These are phyloP conservation scores for Trichophyton schoenleinii DNA, from an alignment of 2,329 filamentous ascomycete genomes.

Conservation along the genomic window DNA sequence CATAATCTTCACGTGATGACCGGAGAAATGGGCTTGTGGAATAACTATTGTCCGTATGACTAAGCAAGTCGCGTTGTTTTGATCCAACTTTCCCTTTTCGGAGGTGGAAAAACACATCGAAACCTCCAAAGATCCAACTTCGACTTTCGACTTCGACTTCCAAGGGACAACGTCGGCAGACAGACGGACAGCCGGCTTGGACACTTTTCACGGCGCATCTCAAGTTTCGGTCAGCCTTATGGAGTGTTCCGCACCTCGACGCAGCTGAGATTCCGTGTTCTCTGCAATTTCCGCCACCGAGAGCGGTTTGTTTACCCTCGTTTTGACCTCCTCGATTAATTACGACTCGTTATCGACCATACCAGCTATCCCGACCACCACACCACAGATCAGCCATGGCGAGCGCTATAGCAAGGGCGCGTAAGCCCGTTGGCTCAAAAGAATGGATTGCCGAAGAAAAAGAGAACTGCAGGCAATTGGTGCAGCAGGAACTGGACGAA, in stretches of 20 bases:
- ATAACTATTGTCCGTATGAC: background rate
- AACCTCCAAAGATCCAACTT: background rate
- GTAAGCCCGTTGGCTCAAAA: slow-evolving; percentile 58
- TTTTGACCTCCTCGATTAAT: background rate
- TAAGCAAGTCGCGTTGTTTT: background rate
- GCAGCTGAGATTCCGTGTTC: background rate
- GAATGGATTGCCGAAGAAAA: slow-evolving; percentile 81
- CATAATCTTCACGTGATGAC: background rate
- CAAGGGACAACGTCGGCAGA: background rate
- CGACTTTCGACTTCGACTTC: background rate
- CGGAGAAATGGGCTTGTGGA: background rate
- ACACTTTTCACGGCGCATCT: too few relatives aligned
- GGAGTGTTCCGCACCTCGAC: background rate
- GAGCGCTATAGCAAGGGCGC: slow-evolving; percentile 25
- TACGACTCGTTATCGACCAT: background rate
- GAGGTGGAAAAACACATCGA: background rate
- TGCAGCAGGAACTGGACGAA: slow-evolving; percentile 76
- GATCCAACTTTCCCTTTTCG: background rate
- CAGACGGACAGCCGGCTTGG: too few relatives aligned
- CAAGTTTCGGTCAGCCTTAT: background rate
- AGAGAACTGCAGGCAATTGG: slow-evolving; percentile 60
- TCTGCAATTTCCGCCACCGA: background rate
- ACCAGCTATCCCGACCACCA: background rate
- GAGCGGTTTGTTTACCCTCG: background rate
- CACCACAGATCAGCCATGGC: slow-evolving; percentile 21